These are phyloP conservation scores for Acarospora socialis DNA, from an alignment of 2,329 filamentous ascomycete species.

Conservation along the genomic window DNA sequence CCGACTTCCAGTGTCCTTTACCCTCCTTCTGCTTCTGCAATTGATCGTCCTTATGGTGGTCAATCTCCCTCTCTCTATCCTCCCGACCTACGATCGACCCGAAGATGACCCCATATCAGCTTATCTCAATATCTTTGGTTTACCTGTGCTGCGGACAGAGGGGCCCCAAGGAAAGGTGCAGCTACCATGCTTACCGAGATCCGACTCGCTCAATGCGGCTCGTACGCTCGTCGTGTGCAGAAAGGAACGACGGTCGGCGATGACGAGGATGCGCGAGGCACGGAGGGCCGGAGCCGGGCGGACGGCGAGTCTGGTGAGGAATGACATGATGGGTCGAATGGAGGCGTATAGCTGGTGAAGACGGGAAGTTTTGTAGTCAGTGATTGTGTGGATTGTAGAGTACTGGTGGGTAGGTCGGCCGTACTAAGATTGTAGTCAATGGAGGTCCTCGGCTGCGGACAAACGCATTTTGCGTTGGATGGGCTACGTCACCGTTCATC, in stretches of 20 bases:
- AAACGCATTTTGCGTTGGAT: too few species aligned
- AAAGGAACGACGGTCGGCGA: slow-evolving; percentile 13
- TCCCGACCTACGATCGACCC: slow-evolving; percentile 25
- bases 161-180: background rate
- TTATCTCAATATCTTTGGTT: slow-evolving; percentile 1
- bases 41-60: slow-evolving; percentile 48
- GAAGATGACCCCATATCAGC: slow-evolving; percentile 1
- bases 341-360: too few species aligned
- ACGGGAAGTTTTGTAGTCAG: too few species aligned
- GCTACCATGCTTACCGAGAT: slow-evolving; percentile 12
- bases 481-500: too few species aligned
- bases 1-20: slow-evolving; percentile 60
- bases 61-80: slow-evolving; percentile 29
- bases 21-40: slow-evolving; percentile 39
- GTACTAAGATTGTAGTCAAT: too few species aligned
- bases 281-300: slow-evolving; percentile 16
- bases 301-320: slow-evolving; percentile 20
- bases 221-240: slow-evolving; percentile 5
- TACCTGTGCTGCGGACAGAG: background rate
- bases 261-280: too few species aligned
- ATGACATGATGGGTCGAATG: slow-evolving; percentile 24
- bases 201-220: slow-evolving; percentile 12
- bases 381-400: too few species aligned
- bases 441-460: too few species aligned
- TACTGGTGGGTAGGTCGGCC: too few species aligned